Percentiles rank a stretch among this genome's conserved stretches.
phyloP scores from a whole-genome alignment of 2,329 filamentous ascomycete genomes.

The Talaromyces marneffei region DNA sequence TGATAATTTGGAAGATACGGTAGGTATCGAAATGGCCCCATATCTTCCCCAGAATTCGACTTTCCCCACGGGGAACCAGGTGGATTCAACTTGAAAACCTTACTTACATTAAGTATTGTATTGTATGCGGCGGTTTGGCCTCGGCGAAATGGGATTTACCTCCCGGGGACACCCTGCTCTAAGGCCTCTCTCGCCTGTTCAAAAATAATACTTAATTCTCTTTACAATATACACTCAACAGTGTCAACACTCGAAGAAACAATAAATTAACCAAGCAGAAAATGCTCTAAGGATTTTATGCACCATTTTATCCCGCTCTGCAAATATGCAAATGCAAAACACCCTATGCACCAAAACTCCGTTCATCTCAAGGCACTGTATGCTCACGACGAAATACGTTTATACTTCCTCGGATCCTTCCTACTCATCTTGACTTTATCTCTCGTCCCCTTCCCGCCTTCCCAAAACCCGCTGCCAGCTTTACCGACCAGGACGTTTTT shows the following conservation, averaged over 20 bases:
- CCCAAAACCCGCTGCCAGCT: conserved; percentile 69
- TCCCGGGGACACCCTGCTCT: too few relatives aligned
- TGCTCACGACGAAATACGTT: neutral
- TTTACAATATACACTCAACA: neutral
- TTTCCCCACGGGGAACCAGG: neutral
- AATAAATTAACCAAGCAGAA: neutral
- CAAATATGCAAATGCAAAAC: neutral
- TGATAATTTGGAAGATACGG: too few relatives aligned
- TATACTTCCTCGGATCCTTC: conserved; percentile 44
- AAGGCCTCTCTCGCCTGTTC: neutral
- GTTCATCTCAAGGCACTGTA: neutral
- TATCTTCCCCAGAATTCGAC: neutral
- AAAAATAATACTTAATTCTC: neutral
- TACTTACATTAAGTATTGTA: too few relatives aligned
- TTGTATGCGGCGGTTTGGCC: neutral
- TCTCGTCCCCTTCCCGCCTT: conserved; percentile 76
- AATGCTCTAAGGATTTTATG: neutral
- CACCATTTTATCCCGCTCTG: neutral
- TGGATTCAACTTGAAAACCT: neutral
- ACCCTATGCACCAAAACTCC: neutral
- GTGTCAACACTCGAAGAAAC: too few relatives aligned
- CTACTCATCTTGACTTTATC: conserved; percentile 65
- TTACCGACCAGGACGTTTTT: conserved; percentile 64
- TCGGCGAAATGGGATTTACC: neutral
- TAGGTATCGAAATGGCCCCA: neutral